Conservation (phyloP, 441 rosid species). For the Adansonia rubrostipa region DNA sequence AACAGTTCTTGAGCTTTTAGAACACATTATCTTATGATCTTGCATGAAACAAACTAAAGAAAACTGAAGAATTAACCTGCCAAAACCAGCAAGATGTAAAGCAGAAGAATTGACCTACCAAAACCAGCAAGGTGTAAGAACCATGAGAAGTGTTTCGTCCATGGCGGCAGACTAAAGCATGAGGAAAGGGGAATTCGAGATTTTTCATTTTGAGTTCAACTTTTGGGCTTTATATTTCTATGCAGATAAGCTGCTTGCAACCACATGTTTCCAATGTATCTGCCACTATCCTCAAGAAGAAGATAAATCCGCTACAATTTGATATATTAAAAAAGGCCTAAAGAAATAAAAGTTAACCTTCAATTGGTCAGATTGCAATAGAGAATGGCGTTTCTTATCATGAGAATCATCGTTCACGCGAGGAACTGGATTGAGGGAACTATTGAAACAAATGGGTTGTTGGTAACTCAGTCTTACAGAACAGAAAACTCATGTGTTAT, state of each 20-base stretch:
- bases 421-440: too few species aligned
- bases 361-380: too few species aligned
- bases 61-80: neutral
- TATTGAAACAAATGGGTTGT: neutral
- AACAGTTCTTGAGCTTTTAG: too few species aligned
- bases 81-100: neutral
- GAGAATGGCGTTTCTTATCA: neutral
- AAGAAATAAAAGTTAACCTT: too few species aligned
- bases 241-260: neutral
- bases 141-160: neutral
- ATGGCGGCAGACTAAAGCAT: neutral
- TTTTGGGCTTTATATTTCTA: neutral
- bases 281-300: neutral
- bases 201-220: neutral
- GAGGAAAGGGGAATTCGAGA: too few species aligned
- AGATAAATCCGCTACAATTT: neutral
- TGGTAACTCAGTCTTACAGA: neutral
- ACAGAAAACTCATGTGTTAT: constrained; percentile 11
- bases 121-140: neutral
- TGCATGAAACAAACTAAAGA: neutral
- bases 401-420: neutral
- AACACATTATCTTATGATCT: neutral
- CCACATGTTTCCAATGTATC: neutral
- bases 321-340: neutral
- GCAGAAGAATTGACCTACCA: neutral